Evolutionary conservation across 352 stramenopile genomes (phyloP).

Genomic region (Phytophthora litchii): DNA sequence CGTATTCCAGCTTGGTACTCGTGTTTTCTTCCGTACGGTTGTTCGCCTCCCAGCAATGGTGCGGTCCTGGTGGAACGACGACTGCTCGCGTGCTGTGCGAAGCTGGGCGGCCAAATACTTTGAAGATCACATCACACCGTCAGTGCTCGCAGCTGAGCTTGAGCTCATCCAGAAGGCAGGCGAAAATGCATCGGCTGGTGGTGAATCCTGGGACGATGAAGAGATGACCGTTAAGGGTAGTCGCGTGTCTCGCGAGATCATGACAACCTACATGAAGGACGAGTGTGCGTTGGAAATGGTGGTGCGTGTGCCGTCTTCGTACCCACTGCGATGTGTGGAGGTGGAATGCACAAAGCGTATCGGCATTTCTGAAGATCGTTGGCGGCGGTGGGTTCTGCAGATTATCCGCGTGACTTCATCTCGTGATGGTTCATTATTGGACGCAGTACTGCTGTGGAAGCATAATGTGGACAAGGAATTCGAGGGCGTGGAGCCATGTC

Average conservation of each 20-base stretch:
- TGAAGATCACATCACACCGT: constrained; percentile 86
- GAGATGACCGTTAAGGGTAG: constrained; percentile 90
- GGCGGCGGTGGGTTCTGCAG: constrained; percentile 93
- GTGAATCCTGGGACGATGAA: constrained; percentile 67
- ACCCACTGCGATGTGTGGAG: constrained; percentile 91
- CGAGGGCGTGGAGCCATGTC: constrained; percentile 91
- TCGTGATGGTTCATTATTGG: constrained; percentile 88
- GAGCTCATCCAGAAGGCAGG: constrained; percentile 73
- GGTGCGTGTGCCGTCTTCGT: constrained; percentile 86
- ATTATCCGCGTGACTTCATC: constrained; percentile 92
- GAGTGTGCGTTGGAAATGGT: constrained; percentile 92
- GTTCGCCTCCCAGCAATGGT: constrained; percentile 86
- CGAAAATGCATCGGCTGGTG: constrained; percentile 29
- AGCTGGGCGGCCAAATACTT: constrained; percentile 91
- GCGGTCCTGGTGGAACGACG: constrained; percentile 91
- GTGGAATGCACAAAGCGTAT: constrained; percentile 92
- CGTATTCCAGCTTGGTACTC: constrained; percentile 60
- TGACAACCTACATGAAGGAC: constrained; percentile 93
- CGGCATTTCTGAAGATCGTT: constrained; percentile 90
- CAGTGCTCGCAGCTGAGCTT: constrained; percentile 78
- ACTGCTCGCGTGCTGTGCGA: constrained; percentile 78
- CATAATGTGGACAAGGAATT: constrained; percentile 93
- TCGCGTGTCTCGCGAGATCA: constrained; percentile 89
- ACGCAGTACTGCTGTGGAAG: constrained; percentile 93
- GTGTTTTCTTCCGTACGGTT: constrained; percentile 85